Conservation (phyloP, 78 protist genomes). For the Isochrysis galbana region DNA sequence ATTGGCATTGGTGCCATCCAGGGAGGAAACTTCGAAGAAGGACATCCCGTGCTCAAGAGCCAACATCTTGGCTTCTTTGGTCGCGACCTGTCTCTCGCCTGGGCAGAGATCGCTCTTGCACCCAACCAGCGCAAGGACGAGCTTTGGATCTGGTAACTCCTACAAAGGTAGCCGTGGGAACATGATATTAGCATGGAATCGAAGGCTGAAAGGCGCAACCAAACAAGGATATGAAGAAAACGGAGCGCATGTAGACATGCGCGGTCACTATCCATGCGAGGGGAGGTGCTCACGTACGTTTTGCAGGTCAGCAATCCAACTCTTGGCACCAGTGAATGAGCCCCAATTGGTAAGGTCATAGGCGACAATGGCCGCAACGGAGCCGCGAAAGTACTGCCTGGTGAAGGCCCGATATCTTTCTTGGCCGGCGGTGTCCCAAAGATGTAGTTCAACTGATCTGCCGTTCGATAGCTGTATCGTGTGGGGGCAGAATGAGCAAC, state of each 20-base stretch:
- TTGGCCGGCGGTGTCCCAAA: slow-evolving; percentile 48
- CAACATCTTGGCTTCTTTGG: not conserved
- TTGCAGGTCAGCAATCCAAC: not conserved
- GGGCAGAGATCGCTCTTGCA: not conserved
- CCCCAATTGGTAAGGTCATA: not conserved
- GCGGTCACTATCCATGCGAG: too few species aligned
- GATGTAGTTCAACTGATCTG: not conserved
- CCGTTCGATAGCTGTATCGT: not conserved
- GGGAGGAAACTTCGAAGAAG: too few species aligned
- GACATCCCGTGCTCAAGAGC: too few species aligned
- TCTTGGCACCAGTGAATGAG: not conserved
- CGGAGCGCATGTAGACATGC: too few species aligned
- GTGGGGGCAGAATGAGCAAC: not conserved
- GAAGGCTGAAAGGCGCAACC: too few species aligned
- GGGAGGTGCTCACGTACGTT: too few species aligned
- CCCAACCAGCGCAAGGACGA: not conserved
- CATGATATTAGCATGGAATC: too few species aligned
- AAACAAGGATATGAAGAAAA: too few species aligned
- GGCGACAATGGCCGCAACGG: slow-evolving; percentile 41
- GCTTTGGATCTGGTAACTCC: not conserved
- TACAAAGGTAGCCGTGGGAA: too few species aligned
- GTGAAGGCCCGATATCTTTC: slow-evolving; percentile 26
- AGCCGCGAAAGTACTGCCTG: slow-evolving; percentile 26
- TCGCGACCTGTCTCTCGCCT: not conserved
- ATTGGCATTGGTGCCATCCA: too few species aligned